Evolutionary conservation across 2,329 filamentous ascomycete genomes (phyloP).

Genomic region (Rutstroemia sp.): DNA sequence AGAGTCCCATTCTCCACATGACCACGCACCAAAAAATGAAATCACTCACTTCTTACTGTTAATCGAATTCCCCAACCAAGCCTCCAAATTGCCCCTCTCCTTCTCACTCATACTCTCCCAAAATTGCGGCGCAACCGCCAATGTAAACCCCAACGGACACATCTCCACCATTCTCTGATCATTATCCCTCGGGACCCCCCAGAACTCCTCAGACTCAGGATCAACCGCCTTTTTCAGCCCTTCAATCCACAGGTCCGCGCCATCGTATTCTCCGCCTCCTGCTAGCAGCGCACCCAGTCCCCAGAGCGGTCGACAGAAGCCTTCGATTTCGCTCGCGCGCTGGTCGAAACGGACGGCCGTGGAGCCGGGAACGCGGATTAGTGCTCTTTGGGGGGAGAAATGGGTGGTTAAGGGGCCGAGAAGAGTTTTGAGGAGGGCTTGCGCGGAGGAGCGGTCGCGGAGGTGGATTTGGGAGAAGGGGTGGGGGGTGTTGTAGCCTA

Average conservation of each 20-base stretch:
- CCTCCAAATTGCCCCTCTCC: constrained; percentile 59
- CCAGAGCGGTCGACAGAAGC: constrained; percentile 56
- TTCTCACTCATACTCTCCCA: constrained; percentile 51
- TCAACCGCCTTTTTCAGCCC: constrained; percentile 66
- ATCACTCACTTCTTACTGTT: constrained; percentile 63
- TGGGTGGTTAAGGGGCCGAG: constrained; percentile 65
- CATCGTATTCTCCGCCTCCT: constrained; percentile 57
- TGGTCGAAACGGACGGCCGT: constrained; percentile 74
- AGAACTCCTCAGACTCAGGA: constrained; percentile 63
- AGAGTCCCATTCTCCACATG: neutral
- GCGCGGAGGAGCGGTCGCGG: constrained; percentile 46
- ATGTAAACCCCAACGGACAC: constrained; percentile 68
- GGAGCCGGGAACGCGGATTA: constrained; percentile 59
- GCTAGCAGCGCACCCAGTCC: constrained; percentile 63
- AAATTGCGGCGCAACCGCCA: constrained; percentile 52
- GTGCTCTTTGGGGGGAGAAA: constrained; percentile 59
- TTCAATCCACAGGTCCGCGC: constrained; percentile 59
- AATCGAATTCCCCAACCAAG: constrained; percentile 66
- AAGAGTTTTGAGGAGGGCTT: constrained; percentile 53
- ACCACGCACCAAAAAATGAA: neutral
- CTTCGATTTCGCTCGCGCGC: constrained; percentile 66
- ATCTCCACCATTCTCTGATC: constrained; percentile 84
- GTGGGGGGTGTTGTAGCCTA: constrained; percentile 47
- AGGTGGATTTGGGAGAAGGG: constrained; percentile 48
- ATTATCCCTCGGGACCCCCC: constrained; percentile 68